Percentiles rank a stretch among this genome's conserved stretches.
Conservation (phyloP, 1,284 basidiomycete genomes). For the Trichosporon coremiiforme region DNA sequence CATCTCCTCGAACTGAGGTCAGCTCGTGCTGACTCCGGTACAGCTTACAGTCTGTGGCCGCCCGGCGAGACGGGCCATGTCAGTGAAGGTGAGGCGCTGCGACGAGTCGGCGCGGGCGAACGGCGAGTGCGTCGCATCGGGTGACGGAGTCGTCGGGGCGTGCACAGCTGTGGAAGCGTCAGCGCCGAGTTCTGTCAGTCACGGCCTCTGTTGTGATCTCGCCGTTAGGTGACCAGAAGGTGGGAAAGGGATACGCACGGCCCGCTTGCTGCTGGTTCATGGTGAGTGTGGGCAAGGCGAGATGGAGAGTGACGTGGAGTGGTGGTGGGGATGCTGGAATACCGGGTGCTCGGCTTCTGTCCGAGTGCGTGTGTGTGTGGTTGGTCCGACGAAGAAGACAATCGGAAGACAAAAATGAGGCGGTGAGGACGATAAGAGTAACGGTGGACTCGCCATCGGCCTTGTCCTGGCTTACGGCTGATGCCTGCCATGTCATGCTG, state of each 20-base stretch:
- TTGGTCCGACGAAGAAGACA: neutral
- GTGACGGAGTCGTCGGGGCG: conserved; percentile 29
- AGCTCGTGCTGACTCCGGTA: neutral
- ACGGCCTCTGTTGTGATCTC: neutral
- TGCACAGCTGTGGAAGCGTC: conserved; percentile 18
- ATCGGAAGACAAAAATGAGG: neutral
- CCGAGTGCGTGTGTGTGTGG: neutral
- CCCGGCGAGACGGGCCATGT: conserved; percentile 65
- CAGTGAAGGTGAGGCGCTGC: conserved; percentile 64
- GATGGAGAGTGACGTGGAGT: neutral
- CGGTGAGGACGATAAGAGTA: conserved; percentile 7
- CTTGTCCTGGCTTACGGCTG: conserved; percentile 2
- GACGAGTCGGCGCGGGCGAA: conserved; percentile 64
- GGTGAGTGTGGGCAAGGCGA: neutral
- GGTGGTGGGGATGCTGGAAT: neutral
- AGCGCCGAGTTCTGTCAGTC: neutral
- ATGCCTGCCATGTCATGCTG: neutral
- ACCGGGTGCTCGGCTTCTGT: neutral
- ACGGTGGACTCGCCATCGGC: conserved; percentile 10
- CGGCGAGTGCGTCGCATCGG: conserved; percentile 63
- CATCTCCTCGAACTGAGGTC: conserved; percentile 88
- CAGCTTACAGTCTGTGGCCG: conserved; percentile 77
- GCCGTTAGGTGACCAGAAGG: neutral
- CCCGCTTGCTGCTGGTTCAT: conserved; percentile 25
- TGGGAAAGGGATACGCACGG: conserved; percentile 22